Percentiles rank a stretch among this genome's conserved stretches.
These are phyloP conservation scores for Leccinum pachyderme DNA, from an alignment of 1,284 basidiomycete genomes.

Conservation along the genomic window DNA sequence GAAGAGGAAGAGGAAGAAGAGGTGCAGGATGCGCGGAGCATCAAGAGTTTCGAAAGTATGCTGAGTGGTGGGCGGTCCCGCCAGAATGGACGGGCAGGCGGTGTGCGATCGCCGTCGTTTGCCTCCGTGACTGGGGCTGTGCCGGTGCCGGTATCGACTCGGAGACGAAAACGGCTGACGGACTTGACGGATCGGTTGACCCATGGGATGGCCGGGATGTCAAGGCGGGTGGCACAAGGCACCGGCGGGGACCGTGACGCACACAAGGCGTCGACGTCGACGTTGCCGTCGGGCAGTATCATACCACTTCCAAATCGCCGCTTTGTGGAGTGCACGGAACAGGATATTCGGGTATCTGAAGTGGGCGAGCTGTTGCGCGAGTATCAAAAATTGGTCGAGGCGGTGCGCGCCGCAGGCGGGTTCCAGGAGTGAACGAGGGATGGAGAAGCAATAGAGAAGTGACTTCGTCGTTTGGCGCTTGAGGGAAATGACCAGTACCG, in stretches of 20 bases:
- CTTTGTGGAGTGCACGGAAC: conserved; percentile 66
- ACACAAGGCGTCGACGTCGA: conserved; percentile 38
- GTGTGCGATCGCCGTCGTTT: background rate
- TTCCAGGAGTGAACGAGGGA: conserved; percentile 26
- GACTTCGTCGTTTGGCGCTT: too few relatives aligned
- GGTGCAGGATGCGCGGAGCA: conserved; percentile 62
- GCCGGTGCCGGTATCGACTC: background rate
- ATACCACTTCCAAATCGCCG: conserved; percentile 58
- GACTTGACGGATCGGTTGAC: conserved; percentile 70
- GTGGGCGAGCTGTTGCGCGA: conserved; percentile 72
- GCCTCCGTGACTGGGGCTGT: background rate
- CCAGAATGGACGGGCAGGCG: background rate
- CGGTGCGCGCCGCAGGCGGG: conserved; percentile 41
- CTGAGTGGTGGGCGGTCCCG: conserved; percentile 45
- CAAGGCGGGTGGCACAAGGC: conserved; percentile 37
- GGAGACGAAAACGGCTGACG: conserved; percentile 43
- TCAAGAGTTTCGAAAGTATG: conserved; percentile 82
- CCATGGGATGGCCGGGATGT: conserved; percentile 55
- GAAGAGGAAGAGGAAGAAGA: conserved; percentile 32
- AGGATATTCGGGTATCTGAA: conserved; percentile 74
- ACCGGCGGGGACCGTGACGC: conserved; percentile 17
- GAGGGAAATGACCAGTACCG: too few relatives aligned
- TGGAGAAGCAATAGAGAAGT: background rate
- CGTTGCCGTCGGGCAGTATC: conserved; percentile 12
- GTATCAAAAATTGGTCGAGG: conserved; percentile 66